Evolutionary conservation across 225 moss, liverwort and hornwort genomes (phyloP), one percentile per base, ranked within the genome.

Genomic region (Physcomitrium patens): DNA sequence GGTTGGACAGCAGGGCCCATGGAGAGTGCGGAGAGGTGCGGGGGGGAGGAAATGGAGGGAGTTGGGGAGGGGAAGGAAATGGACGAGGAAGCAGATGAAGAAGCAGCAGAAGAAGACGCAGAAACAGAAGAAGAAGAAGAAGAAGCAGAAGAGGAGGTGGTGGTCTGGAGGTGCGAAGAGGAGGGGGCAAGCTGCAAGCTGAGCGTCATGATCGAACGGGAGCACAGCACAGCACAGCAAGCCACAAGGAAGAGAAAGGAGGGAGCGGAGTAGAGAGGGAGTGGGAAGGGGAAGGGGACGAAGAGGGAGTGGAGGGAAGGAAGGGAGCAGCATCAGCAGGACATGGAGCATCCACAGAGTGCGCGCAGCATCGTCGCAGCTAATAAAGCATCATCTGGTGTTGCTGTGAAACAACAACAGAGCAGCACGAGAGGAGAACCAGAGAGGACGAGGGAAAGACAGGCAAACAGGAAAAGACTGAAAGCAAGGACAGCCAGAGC

Each of bases 131-230:
- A 8, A 1, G 77, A 24, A 15, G 52, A 61, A 44, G 59, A 42
- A 16, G 56, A 5, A 12, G 67, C 10, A 12, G 70, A 14, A 12
- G 67, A 60, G 9, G 82, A 16, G 24, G 65, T 24, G 24, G 24
- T 24, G 19, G 2, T 76, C 76, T 16, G 41, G 46, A 15, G 57
- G 24, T n/a, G 24, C 10, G 22, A n/a, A n/a, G 43, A 44, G 3
- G 82, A 28, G 2, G 74, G 23, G 54, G 69, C 31, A 37, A 37
- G 78, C 16, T 75, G 71, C 71, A 61, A 62, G 44, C 68, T 31
- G 28, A 83, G 83, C 75, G 76, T 83, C 83, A 83, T 83, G 71
- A 42, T 76, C 62, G 49, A 55, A 13, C 24, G 19, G 26, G 42
- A 6, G 52, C 14, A 13, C 56, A 31, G 48, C 53, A 11, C 43